These are phyloP conservation scores for Serendipita vermifera DNA, from an alignment of 768 basidiomycete genomes.

Conservation along the genomic window DNA sequence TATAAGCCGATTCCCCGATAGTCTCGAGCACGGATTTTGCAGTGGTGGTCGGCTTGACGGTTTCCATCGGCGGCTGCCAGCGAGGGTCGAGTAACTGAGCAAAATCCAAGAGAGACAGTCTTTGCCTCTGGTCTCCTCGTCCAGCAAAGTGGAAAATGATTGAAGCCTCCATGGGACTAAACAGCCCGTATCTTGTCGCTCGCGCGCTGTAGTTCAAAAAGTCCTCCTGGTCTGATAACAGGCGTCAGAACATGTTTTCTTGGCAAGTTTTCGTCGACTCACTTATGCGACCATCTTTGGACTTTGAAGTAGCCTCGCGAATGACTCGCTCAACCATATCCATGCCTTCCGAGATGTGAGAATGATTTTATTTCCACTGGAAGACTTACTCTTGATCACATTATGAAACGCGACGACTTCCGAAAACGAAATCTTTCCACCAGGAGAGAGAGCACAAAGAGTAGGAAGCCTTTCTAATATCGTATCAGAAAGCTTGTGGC, in stretches of 20 bases:
- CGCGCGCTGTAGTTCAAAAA: constrained; percentile 82
- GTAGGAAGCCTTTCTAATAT: constrained; percentile 89
- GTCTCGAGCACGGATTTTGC: constrained; percentile 38
- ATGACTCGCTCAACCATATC: constrained; percentile 92
- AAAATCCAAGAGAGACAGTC: constrained; percentile 81
- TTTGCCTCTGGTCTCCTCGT: constrained; percentile 52
- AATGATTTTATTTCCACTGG: background rate
- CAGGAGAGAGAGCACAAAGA: constrained; percentile 76
- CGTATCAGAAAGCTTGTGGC: constrained; percentile 91
- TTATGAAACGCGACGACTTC: constrained; percentile 97
- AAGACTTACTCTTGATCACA: constrained; percentile 64
- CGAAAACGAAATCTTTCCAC: constrained; percentile 86
- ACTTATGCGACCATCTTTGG: constrained; percentile 81
- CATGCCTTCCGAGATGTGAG: constrained; percentile 51
- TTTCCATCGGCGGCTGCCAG: constrained; percentile 61
- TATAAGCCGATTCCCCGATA: constrained; percentile 63
- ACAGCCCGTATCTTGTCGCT: constrained; percentile 82
- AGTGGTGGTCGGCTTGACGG: constrained; percentile 17
- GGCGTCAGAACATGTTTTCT: background rate
- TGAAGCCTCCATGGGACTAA: constrained; percentile 96
- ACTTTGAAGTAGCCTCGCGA: constrained; percentile 77
- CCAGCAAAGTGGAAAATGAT: constrained; percentile 98
- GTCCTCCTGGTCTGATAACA: constrained; percentile 58
- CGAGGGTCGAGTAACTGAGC: constrained; percentile 83
- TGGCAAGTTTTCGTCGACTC: background rate